Evolutionary conservation across 768 basidiomycete species (phyloP).

Genomic region (Neoboletus magnificus): DNA sequence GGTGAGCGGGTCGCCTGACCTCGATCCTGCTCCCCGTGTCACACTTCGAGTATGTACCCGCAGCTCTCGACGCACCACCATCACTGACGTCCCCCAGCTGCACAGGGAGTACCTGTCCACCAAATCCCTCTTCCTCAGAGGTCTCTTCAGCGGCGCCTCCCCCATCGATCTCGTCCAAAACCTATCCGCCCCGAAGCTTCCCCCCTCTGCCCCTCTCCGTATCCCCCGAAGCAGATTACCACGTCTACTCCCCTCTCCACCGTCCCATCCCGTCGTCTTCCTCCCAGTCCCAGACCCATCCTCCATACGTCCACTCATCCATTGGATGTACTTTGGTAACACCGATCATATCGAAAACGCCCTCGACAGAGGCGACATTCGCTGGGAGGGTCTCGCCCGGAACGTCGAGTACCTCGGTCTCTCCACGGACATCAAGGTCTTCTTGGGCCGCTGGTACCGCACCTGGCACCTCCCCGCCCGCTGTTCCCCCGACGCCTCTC

Average conservation of each 20-base stretch:
- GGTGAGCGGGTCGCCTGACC: slow-evolving; percentile 35
- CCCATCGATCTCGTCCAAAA: slow-evolving; percentile 55
- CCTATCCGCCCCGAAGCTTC: slow-evolving; percentile 18
- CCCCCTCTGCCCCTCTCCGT: slow-evolving; percentile 27
- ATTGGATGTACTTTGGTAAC: slow-evolving; percentile 82
- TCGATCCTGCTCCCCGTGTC: slow-evolving; percentile 52
- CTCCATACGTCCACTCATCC: slow-evolving; percentile 68
- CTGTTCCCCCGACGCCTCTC: slow-evolving; percentile 24
- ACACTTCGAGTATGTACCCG: slow-evolving; percentile 54
- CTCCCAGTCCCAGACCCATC: slow-evolving; percentile 73
- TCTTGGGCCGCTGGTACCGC: slow-evolving; percentile 73
- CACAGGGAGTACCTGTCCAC: slow-evolving; percentile 80
- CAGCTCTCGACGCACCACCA: background rate
- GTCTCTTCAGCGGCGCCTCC: slow-evolving; percentile 66
- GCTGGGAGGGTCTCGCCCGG: slow-evolving; percentile 84
- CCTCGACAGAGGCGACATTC: slow-evolving; percentile 59
- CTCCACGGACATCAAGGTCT: slow-evolving; percentile 69
- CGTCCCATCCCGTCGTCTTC: slow-evolving; percentile 65
- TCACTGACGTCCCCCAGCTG: slow-evolving; percentile 42
- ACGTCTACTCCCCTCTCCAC: slow-evolving; percentile 57
- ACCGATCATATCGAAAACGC: slow-evolving; percentile 62
- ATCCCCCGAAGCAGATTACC: slow-evolving; percentile 55
- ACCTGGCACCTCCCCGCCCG: slow-evolving; percentile 50
- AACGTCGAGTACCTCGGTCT: slow-evolving; percentile 89
- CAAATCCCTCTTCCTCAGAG: slow-evolving; percentile 71